phyloP scores from a whole-genome alignment of 306 rosid species.

The Vicia villosa region DNA sequence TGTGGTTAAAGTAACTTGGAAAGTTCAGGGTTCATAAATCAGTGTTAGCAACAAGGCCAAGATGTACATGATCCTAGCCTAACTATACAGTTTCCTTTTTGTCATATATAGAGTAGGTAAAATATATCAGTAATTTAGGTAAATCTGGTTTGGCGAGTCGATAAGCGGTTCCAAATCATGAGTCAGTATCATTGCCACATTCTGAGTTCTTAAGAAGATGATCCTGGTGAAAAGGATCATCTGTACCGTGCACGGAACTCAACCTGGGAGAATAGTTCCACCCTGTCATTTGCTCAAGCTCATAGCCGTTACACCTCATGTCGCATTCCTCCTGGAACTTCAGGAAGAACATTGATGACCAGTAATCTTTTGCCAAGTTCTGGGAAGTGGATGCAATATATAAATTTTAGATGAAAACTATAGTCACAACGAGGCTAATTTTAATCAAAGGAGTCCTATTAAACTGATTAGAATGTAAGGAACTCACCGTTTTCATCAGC shows the following conservation, averaged over 20 bases:
- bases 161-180: conserved; percentile 1
- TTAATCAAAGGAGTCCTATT: conserved; percentile 15
- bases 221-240: conserved; percentile 90
- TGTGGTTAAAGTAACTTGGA: background rate
- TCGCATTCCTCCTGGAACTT: conserved; percentile 75
- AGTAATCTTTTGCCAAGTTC: conserved; percentile 85
- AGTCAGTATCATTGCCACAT: conserved; percentile 42
- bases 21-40: conserved; percentile 1
- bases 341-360: conserved; percentile 87
- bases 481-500: conserved; percentile 71
- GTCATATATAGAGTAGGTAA: conserved; percentile 4
- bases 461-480: conserved; percentile 11
- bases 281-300: conserved; percentile 62
- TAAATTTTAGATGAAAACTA: conserved; percentile 21
- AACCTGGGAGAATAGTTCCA: conserved; percentile 85
- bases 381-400: conserved; percentile 31
- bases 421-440: background rate
- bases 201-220: conserved; percentile 55
- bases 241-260: conserved; percentile 79
- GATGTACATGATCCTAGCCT: conserved; percentile 30
- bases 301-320: conserved; percentile 60
- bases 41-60: background rate
- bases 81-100: conserved; percentile 27
- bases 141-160: conserved; percentile 9
- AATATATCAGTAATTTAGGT: conserved; percentile 4